Evolutionary conservation across 257 asterid species (phyloP), one percentile per base, ranked within the genome.

Genomic region (Solanum pennellii): DNA sequence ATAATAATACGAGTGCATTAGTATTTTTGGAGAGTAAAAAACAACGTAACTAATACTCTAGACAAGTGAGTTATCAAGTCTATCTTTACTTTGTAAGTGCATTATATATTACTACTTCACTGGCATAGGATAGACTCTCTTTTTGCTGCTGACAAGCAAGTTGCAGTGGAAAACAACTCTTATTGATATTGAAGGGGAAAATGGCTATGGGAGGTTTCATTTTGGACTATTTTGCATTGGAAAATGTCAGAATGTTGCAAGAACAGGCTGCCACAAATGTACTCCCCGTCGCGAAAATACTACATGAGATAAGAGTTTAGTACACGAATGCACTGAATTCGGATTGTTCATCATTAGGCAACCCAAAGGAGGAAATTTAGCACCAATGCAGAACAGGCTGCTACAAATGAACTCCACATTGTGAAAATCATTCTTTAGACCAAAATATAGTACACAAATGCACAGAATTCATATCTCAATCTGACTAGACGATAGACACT

Each of bases 401-500:
- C 95, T 0, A 94, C 96, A 11, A 96, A 94, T 23, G 99, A 95
- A 89, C 92, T 96, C 2, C 97, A 88, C 92, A 91, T 90, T 13
- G 90, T 9, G 60, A 94, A 86, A 11, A 90, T 93, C 93, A 93
- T 33, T 33, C 0, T 33, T 33, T 91, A 92, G 1, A 94, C 92
- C 3, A 95, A 90, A 14, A 90, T 23, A 89, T 95, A 95, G 74
- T 94, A 95, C 35, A 91, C 86, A 37, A 88, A 95, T 11, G 93
- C 93, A 13, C 68, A 88, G 0, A 88, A 10, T 1, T 91, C 90
- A 2, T 84, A 89, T 29, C 93, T 88, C 82, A 95, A 68, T 14
- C 98, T 94, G 14, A 94, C 95, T 7, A 95, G 91, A 93, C 93
- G 95, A 91, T 92, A 95, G 97, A 89, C 12, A 93, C 93, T 31